phyloP scores from a whole-genome alignment of 1,284 basidiomycete genomes.

The Tranzscheliella williamsii region DNA sequence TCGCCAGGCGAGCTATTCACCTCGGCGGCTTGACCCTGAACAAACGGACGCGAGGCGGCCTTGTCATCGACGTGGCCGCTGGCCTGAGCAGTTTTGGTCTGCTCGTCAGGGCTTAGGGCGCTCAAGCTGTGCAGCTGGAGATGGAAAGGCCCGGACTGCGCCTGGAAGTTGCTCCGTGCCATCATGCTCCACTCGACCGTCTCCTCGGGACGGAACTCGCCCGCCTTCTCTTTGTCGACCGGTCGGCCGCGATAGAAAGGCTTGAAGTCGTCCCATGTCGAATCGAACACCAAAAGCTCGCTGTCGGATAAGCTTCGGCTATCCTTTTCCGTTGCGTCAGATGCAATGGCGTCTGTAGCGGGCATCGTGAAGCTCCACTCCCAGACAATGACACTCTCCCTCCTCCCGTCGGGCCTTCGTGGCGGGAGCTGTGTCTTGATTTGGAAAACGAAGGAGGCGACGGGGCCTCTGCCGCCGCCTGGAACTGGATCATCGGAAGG shows the following conservation, averaged over 20 bases:
- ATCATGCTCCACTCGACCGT: slow-evolving; percentile 50
- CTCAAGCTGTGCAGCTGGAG: slow-evolving; percentile 30
- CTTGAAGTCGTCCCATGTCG: slow-evolving; percentile 62
- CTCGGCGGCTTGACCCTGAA: too few relatives aligned
- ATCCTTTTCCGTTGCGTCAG: background rate
- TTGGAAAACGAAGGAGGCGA: slow-evolving; percentile 61
- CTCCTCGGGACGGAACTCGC: slow-evolving; percentile 24
- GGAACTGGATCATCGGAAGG: slow-evolving; percentile 5
- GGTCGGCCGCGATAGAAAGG: slow-evolving; percentile 63
- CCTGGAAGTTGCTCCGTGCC: slow-evolving; percentile 47
- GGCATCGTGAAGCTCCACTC: slow-evolving; percentile 61
- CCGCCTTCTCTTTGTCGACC: slow-evolving; percentile 37
- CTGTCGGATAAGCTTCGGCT: slow-evolving; percentile 6
- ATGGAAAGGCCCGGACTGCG: slow-evolving; percentile 38
- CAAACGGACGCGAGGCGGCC: background rate
- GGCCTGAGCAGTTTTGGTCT: background rate
- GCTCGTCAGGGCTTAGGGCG: slow-evolving; percentile 9
- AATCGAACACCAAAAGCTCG: slow-evolving; percentile 41
- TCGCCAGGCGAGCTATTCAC: background rate
- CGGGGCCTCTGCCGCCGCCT: slow-evolving; percentile 33
- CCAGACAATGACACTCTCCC: slow-evolving; percentile 62
- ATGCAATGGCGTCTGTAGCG: background rate
- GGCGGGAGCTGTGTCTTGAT: slow-evolving; percentile 62
- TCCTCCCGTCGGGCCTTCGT: slow-evolving; percentile 59
- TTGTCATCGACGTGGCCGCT: background rate